A percentile compares a stretch with the other conserved stretches of the same genome.
These are phyloP conservation scores for Leptographium flavum DNA, from an alignment of 2,329 filamentous ascomycete species.

Conservation along the genomic window DNA sequence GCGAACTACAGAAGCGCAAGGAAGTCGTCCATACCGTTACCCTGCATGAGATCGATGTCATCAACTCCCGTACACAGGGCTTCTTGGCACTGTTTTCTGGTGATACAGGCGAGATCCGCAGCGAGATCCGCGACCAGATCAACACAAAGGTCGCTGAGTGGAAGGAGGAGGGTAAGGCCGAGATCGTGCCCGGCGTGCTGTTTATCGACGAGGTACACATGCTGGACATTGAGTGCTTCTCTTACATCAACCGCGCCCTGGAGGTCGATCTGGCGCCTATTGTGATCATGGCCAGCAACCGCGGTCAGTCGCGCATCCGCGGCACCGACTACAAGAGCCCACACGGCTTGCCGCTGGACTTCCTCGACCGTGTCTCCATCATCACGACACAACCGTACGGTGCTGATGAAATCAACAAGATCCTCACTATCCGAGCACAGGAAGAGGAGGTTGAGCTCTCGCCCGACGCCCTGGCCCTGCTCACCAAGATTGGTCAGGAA, in stretches of 20 bases:
- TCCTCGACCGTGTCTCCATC: conserved; percentile 90
- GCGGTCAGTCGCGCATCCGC: conserved; percentile 79
- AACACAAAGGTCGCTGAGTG: conserved; percentile 98
- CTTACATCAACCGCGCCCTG: conserved; percentile 91
- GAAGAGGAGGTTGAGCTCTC: conserved; percentile 93
- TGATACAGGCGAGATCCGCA: conserved; percentile 94
- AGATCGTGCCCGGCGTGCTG: conserved; percentile 90
- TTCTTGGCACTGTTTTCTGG: conserved; percentile 95
- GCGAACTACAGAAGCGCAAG: conserved; percentile 91
- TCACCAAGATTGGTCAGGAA: conserved; percentile 93
- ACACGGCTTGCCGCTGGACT: conserved; percentile 87
- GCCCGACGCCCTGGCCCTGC: conserved; percentile 74
- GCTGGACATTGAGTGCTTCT: conserved; percentile 98
- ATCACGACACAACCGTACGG: conserved; percentile 83
- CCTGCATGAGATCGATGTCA: conserved; percentile 96
- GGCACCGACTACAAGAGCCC: conserved; percentile 89
- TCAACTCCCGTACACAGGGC: conserved; percentile 97
- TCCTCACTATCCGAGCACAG: conserved; percentile 79
- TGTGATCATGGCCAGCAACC: conserved; percentile 98
- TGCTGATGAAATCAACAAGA: conserved; percentile 77
- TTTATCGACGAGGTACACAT: conserved; percentile 99
- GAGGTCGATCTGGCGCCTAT: conserved; percentile 92
- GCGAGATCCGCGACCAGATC: conserved; percentile 95
- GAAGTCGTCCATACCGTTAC: conserved; percentile 95
- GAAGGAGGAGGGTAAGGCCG: conserved; percentile 98